Evolutionary conservation across 1,139 yeast species (phyloP).

Genomic region (Geotrichum phurueaensis): DNA sequence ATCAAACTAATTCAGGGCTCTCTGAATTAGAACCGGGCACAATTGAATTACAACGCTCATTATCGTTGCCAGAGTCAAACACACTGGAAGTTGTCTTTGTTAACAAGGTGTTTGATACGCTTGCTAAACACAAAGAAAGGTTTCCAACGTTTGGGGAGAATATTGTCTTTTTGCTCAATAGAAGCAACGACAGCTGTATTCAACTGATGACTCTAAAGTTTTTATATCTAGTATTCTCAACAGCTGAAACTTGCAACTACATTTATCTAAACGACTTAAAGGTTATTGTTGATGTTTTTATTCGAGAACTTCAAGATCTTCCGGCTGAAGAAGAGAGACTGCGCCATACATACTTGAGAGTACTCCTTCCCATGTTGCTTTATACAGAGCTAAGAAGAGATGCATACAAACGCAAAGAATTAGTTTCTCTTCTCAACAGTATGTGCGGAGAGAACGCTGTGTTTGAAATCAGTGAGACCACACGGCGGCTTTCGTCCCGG

Average conservation of each 20-base stretch:
- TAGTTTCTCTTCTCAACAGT: slow-evolving; percentile 47
- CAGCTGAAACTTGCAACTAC: slow-evolving; percentile 56
- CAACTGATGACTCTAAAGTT: slow-evolving; percentile 76
- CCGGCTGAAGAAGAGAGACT: slow-evolving; percentile 56
- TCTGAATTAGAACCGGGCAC: neutral
- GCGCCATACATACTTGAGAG: slow-evolving; percentile 70
- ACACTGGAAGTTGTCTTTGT: neutral
- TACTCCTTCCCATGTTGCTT: slow-evolving; percentile 62
- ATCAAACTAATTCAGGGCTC: neutral
- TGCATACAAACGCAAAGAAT: slow-evolving; percentile 56
- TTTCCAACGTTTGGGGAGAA: slow-evolving; percentile 51
- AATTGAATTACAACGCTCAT: neutral
- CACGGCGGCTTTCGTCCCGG: slow-evolving; percentile 53
- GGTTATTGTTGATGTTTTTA: slow-evolving; percentile 77
- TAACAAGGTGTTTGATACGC: slow-evolving; percentile 33
- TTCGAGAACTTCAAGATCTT: slow-evolving; percentile 70
- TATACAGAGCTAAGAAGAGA: slow-evolving; percentile 43
- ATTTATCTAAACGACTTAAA: slow-evolving; percentile 69
- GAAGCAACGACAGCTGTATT: slow-evolving; percentile 66
- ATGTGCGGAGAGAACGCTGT: slow-evolving; percentile 30
- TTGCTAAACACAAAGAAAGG: slow-evolving; percentile 25
- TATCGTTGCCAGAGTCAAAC: neutral
- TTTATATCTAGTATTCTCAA: slow-evolving; percentile 66
- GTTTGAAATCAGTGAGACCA: slow-evolving; percentile 32
- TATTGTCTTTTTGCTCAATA: slow-evolving; percentile 59